phyloP scores from a whole-genome alignment of 108 stramenopile genomes.

The Cyclotella cryptica region DNA sequence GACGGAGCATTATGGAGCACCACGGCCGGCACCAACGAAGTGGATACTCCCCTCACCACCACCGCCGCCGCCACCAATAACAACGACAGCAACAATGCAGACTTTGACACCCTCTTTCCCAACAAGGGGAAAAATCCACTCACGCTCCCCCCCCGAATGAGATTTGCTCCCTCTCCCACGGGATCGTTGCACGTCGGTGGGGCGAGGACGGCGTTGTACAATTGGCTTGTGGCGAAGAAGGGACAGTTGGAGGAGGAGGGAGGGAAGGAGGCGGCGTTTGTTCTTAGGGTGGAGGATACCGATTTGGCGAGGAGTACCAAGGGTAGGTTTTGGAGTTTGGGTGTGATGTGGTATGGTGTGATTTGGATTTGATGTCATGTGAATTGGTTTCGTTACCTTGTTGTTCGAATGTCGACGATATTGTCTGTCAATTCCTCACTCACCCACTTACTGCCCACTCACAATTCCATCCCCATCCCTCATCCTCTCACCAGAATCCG shows the following conservation, averaged over 20 bases:
- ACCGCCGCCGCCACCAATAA: not conserved
- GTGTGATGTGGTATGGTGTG: conserved; percentile 5
- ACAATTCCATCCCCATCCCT: too few species aligned
- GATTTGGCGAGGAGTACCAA: conserved; percentile 89
- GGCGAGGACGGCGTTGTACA: conserved; percentile 96
- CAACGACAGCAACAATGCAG: not conserved
- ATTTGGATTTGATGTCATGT: conserved; percentile 2
- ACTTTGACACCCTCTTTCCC: conserved; percentile 58
- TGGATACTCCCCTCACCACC: not conserved
- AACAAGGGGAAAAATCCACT: conserved; percentile 63
- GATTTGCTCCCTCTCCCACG: conserved; percentile 96
- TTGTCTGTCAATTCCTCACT: too few species aligned
- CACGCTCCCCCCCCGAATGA: conserved; percentile 81
- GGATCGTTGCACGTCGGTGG: conserved; percentile 97
- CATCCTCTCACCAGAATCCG: conserved; percentile 87
- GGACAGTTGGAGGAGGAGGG: conserved; percentile 70
- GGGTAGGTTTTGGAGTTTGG: conserved; percentile 49
- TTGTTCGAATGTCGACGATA: too few species aligned
- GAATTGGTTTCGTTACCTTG: too few species aligned
- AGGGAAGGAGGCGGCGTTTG: conserved; percentile 62
- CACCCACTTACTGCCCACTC: too few species aligned
- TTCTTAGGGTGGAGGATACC: conserved; percentile 94
- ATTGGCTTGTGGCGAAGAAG: conserved; percentile 95
- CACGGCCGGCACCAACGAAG: not conserved
- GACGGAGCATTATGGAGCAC: conserved; percentile 11